Conservation (phyloP, 2,329 filamentous ascomycete genomes). For the Fusarium buharicum region DNA sequence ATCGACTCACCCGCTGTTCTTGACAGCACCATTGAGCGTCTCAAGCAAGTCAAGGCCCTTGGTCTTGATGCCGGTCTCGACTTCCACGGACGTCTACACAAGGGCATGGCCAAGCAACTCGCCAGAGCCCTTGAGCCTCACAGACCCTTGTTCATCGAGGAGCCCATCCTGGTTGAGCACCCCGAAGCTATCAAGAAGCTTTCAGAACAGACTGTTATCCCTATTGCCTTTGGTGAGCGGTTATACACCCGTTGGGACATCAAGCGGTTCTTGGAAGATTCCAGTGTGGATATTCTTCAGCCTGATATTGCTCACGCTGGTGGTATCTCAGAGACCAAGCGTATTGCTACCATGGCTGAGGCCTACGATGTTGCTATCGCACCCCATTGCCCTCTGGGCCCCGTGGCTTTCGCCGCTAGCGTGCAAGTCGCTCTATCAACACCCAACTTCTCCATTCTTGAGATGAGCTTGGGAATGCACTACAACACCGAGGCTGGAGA, state of each 20-base stretch:
- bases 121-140: conserved; percentile 74
- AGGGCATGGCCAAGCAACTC: conserved; percentile 83
- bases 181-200: conserved; percentile 65
- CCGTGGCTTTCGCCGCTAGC: conserved; percentile 76
- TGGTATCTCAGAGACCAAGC: conserved; percentile 75
- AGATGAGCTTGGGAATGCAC: conserved; percentile 83
- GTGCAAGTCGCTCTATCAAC: conserved; percentile 72
- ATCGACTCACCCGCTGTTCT: conserved; percentile 75
- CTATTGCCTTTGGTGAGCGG: conserved; percentile 78
- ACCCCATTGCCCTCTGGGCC: conserved; percentile 78
- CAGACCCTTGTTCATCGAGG: conserved; percentile 79
- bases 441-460: conserved; percentile 77
- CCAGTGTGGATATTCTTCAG: conserved; percentile 76
- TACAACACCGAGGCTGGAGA: conserved; percentile 75
- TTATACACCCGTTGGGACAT: conserved; percentile 79
- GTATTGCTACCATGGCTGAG: conserved; percentile 77
- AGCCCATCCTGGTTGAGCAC: conserved; percentile 77
- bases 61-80: conserved; percentile 80
- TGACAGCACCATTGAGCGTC: conserved; percentile 70
- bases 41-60: conserved; percentile 74
- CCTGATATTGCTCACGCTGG: conserved; percentile 78
- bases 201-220: conserved; percentile 55
- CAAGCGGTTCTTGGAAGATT: conserved; percentile 75
- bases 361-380: conserved; percentile 78
- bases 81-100: conserved; percentile 81